A percentile compares a stretch with the other conserved stretches of the same genome.
Evolutionary conservation across 257 asterid genomes (phyloP).

Genomic region (Nicotiana attenuata): DNA sequence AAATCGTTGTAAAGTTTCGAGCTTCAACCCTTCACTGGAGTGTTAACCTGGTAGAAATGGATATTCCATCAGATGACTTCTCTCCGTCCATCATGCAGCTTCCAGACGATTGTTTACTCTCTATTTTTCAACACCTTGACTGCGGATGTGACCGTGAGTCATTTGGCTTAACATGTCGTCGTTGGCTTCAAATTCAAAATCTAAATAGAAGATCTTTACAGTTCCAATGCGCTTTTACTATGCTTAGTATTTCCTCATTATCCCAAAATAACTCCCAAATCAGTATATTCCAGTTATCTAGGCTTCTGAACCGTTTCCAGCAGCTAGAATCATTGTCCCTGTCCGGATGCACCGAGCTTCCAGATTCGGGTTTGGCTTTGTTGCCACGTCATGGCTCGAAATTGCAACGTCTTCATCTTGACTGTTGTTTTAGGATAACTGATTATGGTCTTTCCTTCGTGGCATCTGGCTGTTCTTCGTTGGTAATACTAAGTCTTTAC

Average conservation of each 20-base stretch:
- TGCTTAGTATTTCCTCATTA: slow-evolving; percentile 26
- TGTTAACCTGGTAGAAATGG: slow-evolving; percentile 29
- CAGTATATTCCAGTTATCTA: slow-evolving; percentile 34
- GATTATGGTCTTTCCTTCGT: slow-evolving; percentile 44
- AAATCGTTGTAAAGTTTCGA: slow-evolving; percentile 52
- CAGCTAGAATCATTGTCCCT: slow-evolving; percentile 47
- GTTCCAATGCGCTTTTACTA: slow-evolving; percentile 46
- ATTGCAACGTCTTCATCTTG: slow-evolving; percentile 40
- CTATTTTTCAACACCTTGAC: slow-evolving; percentile 47
- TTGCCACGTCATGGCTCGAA: slow-evolving; percentile 36
- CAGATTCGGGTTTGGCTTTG: slow-evolving; percentile 47
- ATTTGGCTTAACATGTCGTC: slow-evolving; percentile 61
- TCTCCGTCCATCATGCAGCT: slow-evolving; percentile 28
- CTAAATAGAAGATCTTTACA: slow-evolving; percentile 53
- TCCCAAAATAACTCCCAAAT: slow-evolving; percentile 33
- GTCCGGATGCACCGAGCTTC: slow-evolving; percentile 62
- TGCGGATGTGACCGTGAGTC: slow-evolving; percentile 50
- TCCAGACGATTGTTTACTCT: slow-evolving; percentile 54
- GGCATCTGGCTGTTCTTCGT: slow-evolving; percentile 50
- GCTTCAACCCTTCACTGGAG: slow-evolving; percentile 56
- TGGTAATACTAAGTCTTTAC: slow-evolving; percentile 55
- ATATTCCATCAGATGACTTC: slow-evolving; percentile 7
- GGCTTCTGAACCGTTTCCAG: slow-evolving; percentile 47
- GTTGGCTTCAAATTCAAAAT: slow-evolving; percentile 64
- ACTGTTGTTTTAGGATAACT: slow-evolving; percentile 54